Percentiles rank a stretch among this genome's conserved stretches.
Evolutionary conservation across 495 filamentous ascomycete genomes (phyloP).

Genomic region (Hypoxylon rickii): DNA sequence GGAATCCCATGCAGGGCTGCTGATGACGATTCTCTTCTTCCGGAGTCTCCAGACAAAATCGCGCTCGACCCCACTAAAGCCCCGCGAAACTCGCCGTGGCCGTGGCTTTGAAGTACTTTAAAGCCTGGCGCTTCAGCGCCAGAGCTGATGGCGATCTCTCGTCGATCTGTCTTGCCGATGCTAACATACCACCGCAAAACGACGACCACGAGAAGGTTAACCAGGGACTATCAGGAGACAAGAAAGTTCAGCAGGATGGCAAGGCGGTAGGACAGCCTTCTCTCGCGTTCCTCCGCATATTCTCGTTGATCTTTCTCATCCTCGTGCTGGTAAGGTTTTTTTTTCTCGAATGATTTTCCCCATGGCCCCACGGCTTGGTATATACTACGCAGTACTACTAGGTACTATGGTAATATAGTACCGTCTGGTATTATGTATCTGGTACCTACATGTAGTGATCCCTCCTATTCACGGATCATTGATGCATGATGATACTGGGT

Average conservation of each 20-base stretch:
- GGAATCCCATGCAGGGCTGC: slow-evolving; percentile 11
- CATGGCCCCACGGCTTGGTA: slow-evolving; percentile 20
- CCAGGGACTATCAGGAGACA: neutral
- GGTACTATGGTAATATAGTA: too few species aligned
- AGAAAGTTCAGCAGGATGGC: slow-evolving; percentile 22
- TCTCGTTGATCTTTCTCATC: slow-evolving; percentile 48
- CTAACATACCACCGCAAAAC: slow-evolving; percentile 4
- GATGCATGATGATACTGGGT: neutral
- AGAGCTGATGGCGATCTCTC: slow-evolving; percentile 36
- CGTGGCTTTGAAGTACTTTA: slow-evolving; percentile 24
- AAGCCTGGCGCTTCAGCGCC: slow-evolving; percentile 40
- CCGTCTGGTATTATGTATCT: too few species aligned
- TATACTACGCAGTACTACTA: slow-evolving; percentile 14
- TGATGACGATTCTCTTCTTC: slow-evolving; percentile 27
- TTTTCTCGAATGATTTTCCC: neutral
- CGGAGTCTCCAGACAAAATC: slow-evolving; percentile 29
- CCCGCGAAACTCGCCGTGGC: slow-evolving; percentile 43
- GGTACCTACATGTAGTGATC: neutral
- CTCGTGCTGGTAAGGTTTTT: slow-evolving; percentile 51
- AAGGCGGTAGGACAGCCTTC: slow-evolving; percentile 17
- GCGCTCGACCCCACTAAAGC: slow-evolving; percentile 38
- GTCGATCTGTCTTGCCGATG: slow-evolving; percentile 10
- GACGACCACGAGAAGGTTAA: slow-evolving; percentile 15
- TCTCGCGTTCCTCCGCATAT: slow-evolving; percentile 40
- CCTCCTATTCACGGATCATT: too few species aligned